These are phyloP conservation scores for Schizosaccharomyces osmophilus DNA, from an alignment of 805 yeast genomes.

Conservation along the genomic window DNA sequence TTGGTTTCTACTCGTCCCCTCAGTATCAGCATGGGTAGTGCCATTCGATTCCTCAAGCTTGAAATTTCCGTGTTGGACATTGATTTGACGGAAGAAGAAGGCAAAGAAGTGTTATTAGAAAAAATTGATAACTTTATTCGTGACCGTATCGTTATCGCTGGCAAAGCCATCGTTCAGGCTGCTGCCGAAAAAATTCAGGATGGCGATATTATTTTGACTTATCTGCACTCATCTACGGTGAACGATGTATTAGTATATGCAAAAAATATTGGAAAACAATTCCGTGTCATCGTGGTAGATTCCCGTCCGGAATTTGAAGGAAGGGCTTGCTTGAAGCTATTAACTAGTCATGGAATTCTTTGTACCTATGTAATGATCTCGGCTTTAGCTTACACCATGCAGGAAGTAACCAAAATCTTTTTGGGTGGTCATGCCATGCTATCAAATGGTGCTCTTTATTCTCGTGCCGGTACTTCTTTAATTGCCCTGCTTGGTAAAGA, in stretches of 20 bases:
- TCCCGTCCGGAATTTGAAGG: slow-evolving; percentile 91
- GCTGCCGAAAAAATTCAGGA: slow-evolving; percentile 56
- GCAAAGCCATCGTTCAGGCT: slow-evolving; percentile 51
- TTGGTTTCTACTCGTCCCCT: slow-evolving; percentile 76
- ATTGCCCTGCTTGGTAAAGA: slow-evolving; percentile 77
- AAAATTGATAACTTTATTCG: slow-evolving; percentile 58
- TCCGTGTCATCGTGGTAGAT: slow-evolving; percentile 70
- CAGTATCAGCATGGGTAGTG: slow-evolving; percentile 88
- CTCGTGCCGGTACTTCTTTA: slow-evolving; percentile 85
- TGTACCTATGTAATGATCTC: slow-evolving; percentile 58
- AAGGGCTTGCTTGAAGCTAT: slow-evolving; percentile 39
- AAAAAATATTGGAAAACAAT: slow-evolving; percentile 32
- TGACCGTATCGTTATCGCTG: slow-evolving; percentile 69
- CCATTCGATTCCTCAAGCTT: slow-evolving; percentile 91
- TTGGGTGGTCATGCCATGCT: slow-evolving; percentile 94
- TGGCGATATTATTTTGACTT: slow-evolving; percentile 62
- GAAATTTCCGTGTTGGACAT: slow-evolving; percentile 64
- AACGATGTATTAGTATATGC: slow-evolving; percentile 49
- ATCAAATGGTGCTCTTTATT: slow-evolving; percentile 76
- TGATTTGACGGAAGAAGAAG: slow-evolving; percentile 38
- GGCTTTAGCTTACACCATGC: slow-evolving; percentile 55
- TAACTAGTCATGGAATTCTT: slow-evolving; percentile 40
- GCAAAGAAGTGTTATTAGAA: slow-evolving; percentile 37
- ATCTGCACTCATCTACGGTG: slow-evolving; percentile 70
- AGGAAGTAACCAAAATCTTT: slow-evolving; percentile 72